Evolutionary conservation across 176 grass and related monocot genomes (phyloP).

Genomic region (Pharus latifolius): DNA sequence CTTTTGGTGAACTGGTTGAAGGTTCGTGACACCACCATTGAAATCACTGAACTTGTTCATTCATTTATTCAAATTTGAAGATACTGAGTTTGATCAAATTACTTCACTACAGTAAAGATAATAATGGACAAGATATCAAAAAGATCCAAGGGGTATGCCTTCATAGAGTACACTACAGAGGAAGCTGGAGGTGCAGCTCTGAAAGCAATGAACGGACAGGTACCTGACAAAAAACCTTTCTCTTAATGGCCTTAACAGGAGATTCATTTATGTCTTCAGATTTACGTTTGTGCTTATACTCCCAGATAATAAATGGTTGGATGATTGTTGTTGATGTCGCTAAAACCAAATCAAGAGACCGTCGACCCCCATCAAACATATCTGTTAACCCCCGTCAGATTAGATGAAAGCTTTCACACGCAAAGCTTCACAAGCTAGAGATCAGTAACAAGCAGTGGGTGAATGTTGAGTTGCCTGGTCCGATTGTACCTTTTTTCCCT

Average conservation of each 20-base stretch:
- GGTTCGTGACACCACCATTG: conserved; percentile 32
- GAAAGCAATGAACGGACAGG: conserved; percentile 95
- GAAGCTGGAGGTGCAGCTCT: conserved; percentile 83
- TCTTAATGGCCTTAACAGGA: neutral
- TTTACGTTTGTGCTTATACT: neutral
- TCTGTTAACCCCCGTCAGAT: conserved; percentile 6
- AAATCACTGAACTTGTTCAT: neutral
- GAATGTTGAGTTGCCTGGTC: conserved; percentile 30
- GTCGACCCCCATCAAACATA: neutral
- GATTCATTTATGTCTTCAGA: neutral
- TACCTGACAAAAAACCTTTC: conserved; percentile 4
- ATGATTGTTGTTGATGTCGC: conserved; percentile 93
- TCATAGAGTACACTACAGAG: conserved; percentile 87
- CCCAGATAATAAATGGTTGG: conserved; percentile 94
- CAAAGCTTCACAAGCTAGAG: neutral
- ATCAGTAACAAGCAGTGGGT: conserved; percentile 11
- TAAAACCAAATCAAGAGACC: conserved; percentile 42
- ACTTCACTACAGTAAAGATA: conserved; percentile 55
- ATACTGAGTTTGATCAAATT: conserved; percentile 1
- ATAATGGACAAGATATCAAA: conserved; percentile 98
- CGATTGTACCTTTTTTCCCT: conserved; percentile 12
- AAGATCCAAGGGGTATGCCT: conserved; percentile 92
- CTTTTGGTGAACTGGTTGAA: conserved; percentile 85
- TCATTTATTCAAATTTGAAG: conserved; percentile 1
- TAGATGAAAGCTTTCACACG: conserved; percentile 17